Evolutionary conservation across 441 rosid genomes (phyloP).

Genomic region (Lepidium campestre): DNA sequence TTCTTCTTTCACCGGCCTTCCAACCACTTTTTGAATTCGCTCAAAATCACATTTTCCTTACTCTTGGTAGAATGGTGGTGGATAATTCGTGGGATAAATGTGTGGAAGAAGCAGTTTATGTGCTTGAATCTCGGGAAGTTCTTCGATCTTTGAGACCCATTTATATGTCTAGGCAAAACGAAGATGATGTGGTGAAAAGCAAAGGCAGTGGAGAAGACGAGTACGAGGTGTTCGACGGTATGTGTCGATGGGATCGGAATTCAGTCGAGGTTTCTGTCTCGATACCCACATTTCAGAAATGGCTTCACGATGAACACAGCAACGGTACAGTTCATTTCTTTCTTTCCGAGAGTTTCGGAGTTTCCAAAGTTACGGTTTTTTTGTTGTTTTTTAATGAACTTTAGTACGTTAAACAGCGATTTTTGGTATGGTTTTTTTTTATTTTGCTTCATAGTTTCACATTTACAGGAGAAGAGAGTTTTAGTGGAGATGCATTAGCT

Average conservation of each 20-base stretch:
- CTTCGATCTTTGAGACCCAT: slow-evolving; percentile 83
- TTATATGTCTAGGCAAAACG: slow-evolving; percentile 26
- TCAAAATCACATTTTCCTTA: not conserved
- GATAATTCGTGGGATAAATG: slow-evolving; percentile 55
- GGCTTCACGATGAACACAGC: slow-evolving; percentile 81
- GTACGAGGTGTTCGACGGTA: slow-evolving; percentile 58
- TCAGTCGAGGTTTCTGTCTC: slow-evolving; percentile 68
- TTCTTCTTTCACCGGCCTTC: not conserved
- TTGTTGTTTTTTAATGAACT: not conserved
- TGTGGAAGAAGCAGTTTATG: slow-evolving; percentile 64
- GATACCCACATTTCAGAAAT: slow-evolving; percentile 48
- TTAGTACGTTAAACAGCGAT: not conserved
- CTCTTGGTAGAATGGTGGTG: slow-evolving; percentile 29
- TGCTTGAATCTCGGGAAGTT: slow-evolving; percentile 56
- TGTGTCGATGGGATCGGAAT: slow-evolving; percentile 74
- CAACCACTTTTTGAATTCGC: not conserved
- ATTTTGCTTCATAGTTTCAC: not conserved
- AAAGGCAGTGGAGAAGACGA: slow-evolving; percentile 25
- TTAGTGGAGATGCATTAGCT: slow-evolving; percentile 22
- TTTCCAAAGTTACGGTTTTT: slow-evolving; percentile 17
- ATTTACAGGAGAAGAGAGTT: slow-evolving; percentile 59
- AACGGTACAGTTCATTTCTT: slow-evolving; percentile 33
- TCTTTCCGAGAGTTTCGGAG: slow-evolving; percentile 19
- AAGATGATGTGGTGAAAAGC: not conserved
- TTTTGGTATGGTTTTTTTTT: not conserved